Percentiles rank a stretch among this genome's conserved stretches.
phyloP scores from a whole-genome alignment of 192 early-diverging fungal species.

The Coemansia sp. region DNA sequence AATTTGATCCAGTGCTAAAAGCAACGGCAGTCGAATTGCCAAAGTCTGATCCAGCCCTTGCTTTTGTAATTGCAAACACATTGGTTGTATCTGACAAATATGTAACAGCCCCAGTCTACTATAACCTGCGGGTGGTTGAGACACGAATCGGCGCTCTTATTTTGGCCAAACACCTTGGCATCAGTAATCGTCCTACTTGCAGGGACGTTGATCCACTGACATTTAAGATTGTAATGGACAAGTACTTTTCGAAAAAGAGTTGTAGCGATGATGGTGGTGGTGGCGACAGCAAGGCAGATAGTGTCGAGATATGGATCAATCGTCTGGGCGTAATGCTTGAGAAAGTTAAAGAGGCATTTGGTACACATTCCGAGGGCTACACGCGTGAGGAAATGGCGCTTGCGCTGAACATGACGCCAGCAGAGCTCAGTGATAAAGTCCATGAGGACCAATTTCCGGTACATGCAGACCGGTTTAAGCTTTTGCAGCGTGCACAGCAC shows the following conservation, averaged over 20 bases:
- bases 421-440: slow-evolving; percentile 40
- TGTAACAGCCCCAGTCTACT: slow-evolving; percentile 80
- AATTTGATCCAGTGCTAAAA: slow-evolving; percentile 75
- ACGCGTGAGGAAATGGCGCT: slow-evolving; percentile 44
- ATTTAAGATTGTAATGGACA: slow-evolving; percentile 49
- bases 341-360: slow-evolving; percentile 13
- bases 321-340: slow-evolving; percentile 32
- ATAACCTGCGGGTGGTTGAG: slow-evolving; percentile 93
- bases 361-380: slow-evolving; percentile 23
- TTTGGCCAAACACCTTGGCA: slow-evolving; percentile 57
- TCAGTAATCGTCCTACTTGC: slow-evolving; percentile 41
- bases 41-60: slow-evolving; percentile 48
- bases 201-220: slow-evolving; percentile 63
- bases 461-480: slow-evolving; percentile 65
- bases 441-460: slow-evolving; percentile 60
- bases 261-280: not conserved
- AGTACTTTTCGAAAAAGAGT: slow-evolving; percentile 24
- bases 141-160: slow-evolving; percentile 75
- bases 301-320: slow-evolving; percentile 33
- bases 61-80: slow-evolving; percentile 90
- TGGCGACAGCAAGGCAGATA: slow-evolving; percentile 1
- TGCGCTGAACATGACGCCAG: slow-evolving; percentile 41
- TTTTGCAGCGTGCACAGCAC: slow-evolving; percentile 79
- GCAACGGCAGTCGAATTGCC: slow-evolving; percentile 68
- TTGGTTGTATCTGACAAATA: slow-evolving; percentile 83